Base-by-base conservation (phyloP, 306 rosid genomes). In the Prinsepia uniflora region DNA sequence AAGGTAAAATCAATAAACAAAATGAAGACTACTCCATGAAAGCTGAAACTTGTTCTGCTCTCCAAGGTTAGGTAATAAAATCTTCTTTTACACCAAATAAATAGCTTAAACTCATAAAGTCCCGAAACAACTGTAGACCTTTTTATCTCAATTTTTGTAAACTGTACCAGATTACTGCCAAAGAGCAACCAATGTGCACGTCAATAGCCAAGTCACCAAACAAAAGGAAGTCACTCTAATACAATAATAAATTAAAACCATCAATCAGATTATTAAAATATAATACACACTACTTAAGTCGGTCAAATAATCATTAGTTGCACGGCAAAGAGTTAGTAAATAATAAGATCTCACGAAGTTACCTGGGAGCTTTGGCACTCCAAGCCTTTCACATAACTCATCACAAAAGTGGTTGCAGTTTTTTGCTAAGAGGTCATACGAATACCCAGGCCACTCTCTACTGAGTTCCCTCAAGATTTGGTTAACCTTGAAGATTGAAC, bases 381-480 rank as follows among this genome's bases (percentile, higher is more conserved):
- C 95, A 69, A 95, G 96, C 84, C 71, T 85, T 72, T 91, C 99
- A 65, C 96, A 95, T 74, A 89, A 81, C 81, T 89, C 96, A 80
- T 95, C 97, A 76, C 99, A 95, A 61, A 95, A 95, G 86, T 91
- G 99, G 75, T 95, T 95, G 87, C 99, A 95, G 81, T 95, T 95
- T 74, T 85, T 95, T 45, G 99, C n/a, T 81, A 95, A 79, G 53
- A 91, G 84, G 80, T 95, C 99, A 79, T 91, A 95, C 4, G 86
- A 83, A 85, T 50, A 72, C 72, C 99, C 97, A 71, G 96, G 96
- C 99, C 99, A 95, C 78, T 89, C 97, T 88, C 96, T 84, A 76
- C 99, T 87, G 70, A 95, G 97, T 74, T 95, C 99, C 81, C 97
- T 87, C 66, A 95, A 80, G 79, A 91, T 87, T 81, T 91, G 99